Evolutionary conservation across 208 protist genomes (phyloP).

Genomic region (Leishmania major): DNA sequence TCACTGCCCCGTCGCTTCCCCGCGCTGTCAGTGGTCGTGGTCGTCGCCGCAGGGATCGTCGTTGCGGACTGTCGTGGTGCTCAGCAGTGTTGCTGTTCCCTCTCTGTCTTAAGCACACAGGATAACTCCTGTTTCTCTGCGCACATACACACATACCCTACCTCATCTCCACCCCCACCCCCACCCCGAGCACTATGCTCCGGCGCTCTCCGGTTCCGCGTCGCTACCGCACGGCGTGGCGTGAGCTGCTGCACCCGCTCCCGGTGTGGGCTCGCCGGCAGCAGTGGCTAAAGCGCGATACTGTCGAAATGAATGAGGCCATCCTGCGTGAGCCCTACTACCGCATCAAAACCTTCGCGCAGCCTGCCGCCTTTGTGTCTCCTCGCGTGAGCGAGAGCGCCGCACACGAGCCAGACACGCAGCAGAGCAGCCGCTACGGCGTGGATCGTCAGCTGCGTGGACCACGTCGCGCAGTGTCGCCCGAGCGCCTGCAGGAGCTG

Average conservation of each 20-base stretch:
- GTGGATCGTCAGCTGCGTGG: constrained; percentile 39
- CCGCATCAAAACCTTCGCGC: constrained; percentile 64
- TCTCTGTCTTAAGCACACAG: neutral
- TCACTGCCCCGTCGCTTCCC: neutral
- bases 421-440: constrained; percentile 34
- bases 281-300: constrained; percentile 90
- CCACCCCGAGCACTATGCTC: constrained; percentile 30
- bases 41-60: neutral
- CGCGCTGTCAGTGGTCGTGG: neutral
- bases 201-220: constrained; percentile 18
- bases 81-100: neutral
- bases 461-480: constrained; percentile 46
- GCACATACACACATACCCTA: neutral
- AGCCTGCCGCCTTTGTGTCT: constrained; percentile 20
- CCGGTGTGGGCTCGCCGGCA: constrained; percentile 56
- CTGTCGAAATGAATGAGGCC: constrained; percentile 81
- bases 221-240: constrained; percentile 84
- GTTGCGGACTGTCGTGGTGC: neutral
- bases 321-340: constrained; percentile 85
- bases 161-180: neutral
- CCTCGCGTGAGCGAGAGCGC: constrained; percentile 8
- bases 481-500: constrained; percentile 57
- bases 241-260: constrained; percentile 85
- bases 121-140: no score
- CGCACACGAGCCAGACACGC: constrained; percentile 19